Conservation (phyloP, 1,139 yeast genomes). For the Geotrichum reessii region DNA sequence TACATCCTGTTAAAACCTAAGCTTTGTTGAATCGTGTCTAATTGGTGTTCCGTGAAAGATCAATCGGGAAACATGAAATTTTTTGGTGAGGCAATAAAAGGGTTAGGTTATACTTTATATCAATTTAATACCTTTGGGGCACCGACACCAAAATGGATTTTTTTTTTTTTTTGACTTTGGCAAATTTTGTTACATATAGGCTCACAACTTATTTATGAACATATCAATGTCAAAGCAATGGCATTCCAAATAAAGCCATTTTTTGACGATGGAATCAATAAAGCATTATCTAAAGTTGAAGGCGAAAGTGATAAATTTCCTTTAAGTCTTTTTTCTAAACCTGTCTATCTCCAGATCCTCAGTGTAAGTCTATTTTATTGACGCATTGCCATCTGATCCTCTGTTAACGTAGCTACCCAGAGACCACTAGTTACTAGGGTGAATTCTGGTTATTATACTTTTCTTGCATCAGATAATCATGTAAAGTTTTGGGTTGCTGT, state of each 20-base stretch:
- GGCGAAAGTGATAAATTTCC: conserved; percentile 2
- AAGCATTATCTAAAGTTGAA: neutral
- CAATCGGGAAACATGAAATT: neutral
- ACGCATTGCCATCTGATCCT: neutral
- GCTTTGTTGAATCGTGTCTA: neutral
- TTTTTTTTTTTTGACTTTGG: neutral
- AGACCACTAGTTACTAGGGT: conserved; percentile 2
- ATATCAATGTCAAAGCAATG: conserved; percentile 1
- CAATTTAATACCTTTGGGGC: neutral
- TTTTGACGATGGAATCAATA: conserved; percentile 1
- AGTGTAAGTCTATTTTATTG: conserved; percentile 6
- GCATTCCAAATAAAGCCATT: conserved; percentile 10
- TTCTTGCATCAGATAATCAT: conserved; percentile 10
- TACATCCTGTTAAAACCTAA: neutral
- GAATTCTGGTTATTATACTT: conserved; percentile 8
- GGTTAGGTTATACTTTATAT: neutral
- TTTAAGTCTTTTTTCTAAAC: neutral
- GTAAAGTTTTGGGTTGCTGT: conserved; percentile 9
- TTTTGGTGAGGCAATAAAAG: neutral
- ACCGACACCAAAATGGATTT: neutral
- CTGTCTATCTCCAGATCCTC: conserved; percentile 11
- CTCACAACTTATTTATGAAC: neutral
- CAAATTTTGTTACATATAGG: neutral
- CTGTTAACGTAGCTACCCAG: conserved; percentile 1
- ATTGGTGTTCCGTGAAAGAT: neutral